Base-by-base conservation (phyloP, 2,329 filamentous ascomycete species). In the Aureobasidium sp. region DNA sequence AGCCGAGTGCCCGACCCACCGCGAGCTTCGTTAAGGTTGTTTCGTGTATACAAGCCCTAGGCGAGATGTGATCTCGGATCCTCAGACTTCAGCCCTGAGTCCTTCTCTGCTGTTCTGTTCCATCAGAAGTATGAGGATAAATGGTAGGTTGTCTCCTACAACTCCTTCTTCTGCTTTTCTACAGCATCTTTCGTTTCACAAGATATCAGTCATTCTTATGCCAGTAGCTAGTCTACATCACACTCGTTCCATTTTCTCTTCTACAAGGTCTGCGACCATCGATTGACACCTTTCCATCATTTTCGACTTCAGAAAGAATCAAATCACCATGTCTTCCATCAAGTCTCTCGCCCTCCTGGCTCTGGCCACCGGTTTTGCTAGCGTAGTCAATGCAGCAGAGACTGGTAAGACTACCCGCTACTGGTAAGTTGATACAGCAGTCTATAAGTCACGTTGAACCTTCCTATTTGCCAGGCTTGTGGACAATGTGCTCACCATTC, bases 331-430 rank as follows among this genome's bases (percentile, higher is more conserved):
- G 60, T 52, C 39, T 62, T 65, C 65, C 44, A 63, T 67, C 64
- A 67, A 63, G 55, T 63, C 62, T 36, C 37, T 70, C 55, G 66
- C 65, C 17, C 58, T 69, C 48, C 49, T 70, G 29, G 66, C 68
- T 51, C 64, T 70, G 56, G 61, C 66, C 63, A 64, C 68, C 29
- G 68, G 66, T 57, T 63, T 69, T 39, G 65, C 66, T 49, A 64
- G 59, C 56, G 39, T 70, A 25, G 45, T 64, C 25, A 64, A 55
- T 22, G 68, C 69, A 29, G 64, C 69, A 41, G 70, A 70, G 45
- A 66, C 69, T 25, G 74, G 73, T 42, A 67, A 57, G 29, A 75
- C 73, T 34, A 74, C 73, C 20, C 70, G 73, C 57, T 75, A 75
- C 67, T 75, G 83, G 44, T 48, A 48, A 27, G 22, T 48, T n/a